Percentiles rank a stretch among this genome's conserved stretches.
Evolutionary conservation across 345 rosid species (phyloP).

Genomic region (Pugionium dolabratum): DNA sequence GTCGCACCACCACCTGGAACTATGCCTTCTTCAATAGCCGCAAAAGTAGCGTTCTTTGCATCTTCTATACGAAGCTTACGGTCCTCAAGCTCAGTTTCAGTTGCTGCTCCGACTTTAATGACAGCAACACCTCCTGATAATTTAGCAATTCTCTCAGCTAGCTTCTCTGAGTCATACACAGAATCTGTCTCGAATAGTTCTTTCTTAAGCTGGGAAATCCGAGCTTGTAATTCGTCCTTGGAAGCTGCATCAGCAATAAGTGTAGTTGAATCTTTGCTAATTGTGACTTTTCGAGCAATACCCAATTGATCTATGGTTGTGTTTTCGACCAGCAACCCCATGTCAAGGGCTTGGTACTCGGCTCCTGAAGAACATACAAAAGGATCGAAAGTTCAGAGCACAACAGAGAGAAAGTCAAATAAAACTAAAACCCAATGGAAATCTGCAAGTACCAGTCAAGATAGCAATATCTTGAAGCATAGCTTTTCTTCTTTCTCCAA

Average conservation of each 20-base stretch:
- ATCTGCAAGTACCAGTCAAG: conserved; percentile 59
- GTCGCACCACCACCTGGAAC: conserved; percentile 98
- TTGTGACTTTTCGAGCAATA: conserved; percentile 75
- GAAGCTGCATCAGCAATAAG: conserved; percentile 92
- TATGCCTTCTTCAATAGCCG: conserved; percentile 98
- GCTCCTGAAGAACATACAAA: conserved; percentile 56
- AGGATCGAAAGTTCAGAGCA: not conserved
- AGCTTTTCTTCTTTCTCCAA: conserved; percentile 98
- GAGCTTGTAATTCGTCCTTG: conserved; percentile 83
- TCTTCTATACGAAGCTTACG: conserved; percentile 93
- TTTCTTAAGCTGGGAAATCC: conserved; percentile 80
- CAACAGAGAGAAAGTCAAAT: not conserved
- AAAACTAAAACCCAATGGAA: not conserved
- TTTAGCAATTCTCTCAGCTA: conserved; percentile 96
- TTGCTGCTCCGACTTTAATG: conserved; percentile 96
- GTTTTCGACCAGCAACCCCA: conserved; percentile 75
- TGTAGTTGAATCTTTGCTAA: conserved; percentile 80
- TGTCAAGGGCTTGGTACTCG: conserved; percentile 83
- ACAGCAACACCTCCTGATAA: conserved; percentile 97
- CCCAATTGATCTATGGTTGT: conserved; percentile 86
- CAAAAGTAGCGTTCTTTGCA: conserved; percentile 97
- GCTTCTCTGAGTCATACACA: conserved; percentile 79
- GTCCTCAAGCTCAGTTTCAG: conserved; percentile 96
- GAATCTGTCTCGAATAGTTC: conserved; percentile 93
- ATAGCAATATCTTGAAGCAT: conserved; percentile 95